Evolutionary conservation across 192 early-diverging fungal species (phyloP).

Genomic region (Coemansia sp.): DNA sequence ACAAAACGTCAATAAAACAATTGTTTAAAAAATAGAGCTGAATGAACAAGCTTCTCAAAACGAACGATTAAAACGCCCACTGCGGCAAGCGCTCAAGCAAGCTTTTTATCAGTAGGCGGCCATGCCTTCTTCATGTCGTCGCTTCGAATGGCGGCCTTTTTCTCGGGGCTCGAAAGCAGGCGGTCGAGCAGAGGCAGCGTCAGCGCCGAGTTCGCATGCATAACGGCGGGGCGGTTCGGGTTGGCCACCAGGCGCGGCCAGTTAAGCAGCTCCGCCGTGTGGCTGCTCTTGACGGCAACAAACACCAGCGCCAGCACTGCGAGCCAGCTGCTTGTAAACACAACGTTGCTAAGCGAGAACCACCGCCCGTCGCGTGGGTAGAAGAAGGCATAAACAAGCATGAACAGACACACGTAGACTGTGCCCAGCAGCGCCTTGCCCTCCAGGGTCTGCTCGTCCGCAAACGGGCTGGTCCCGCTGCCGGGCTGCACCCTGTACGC

Average conservation of each 20-base stretch:
- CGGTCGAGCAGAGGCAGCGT: conserved; percentile 41
- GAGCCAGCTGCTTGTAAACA: conserved; percentile 44
- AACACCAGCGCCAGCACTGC: conserved; percentile 42
- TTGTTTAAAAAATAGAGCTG: background rate
- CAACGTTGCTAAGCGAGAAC: conserved; percentile 38
- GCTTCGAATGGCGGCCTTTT: conserved; percentile 29
- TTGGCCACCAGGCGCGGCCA: conserved; percentile 54
- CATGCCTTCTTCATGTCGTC: conserved; percentile 32
- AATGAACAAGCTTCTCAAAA: background rate
- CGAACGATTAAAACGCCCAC: too few species aligned
- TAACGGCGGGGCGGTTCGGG: conserved; percentile 43
- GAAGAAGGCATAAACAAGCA: conserved; percentile 58
- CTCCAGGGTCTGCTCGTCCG: conserved; percentile 59
- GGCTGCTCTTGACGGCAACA: conserved; percentile 29
- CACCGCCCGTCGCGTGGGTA: conserved; percentile 51
- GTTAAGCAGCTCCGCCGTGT: conserved; percentile 56
- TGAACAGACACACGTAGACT: conserved; percentile 51
- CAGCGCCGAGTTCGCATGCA: conserved; percentile 38
- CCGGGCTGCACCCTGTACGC: conserved; percentile 51
- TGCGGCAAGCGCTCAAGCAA: background rate
- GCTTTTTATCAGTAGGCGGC: conserved; percentile 21
- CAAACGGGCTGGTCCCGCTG: conserved; percentile 55
- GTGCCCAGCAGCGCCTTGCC: conserved; percentile 59
- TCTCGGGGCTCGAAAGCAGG: conserved; percentile 27
- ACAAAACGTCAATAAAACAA: background rate